Evolutionary conservation across 2,329 filamentous ascomycete genomes (phyloP).

Genomic region (Ceratocystis ficicola): DNA sequence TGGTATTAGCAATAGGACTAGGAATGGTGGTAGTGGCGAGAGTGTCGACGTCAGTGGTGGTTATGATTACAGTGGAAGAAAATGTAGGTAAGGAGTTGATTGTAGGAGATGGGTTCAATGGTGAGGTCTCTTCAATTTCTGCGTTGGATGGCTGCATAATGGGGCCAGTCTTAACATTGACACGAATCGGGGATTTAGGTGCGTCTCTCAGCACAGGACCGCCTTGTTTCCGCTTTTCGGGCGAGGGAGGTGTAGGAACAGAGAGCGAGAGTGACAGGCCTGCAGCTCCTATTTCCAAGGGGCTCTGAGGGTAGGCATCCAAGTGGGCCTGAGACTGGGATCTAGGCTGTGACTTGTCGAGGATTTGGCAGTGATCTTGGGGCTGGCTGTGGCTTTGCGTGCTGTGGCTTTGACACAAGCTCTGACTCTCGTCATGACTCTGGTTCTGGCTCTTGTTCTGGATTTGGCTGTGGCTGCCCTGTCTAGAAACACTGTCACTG

Average conservation of each 20-base stretch:
- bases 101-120: conserved; percentile 15
- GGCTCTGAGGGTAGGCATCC: conserved; percentile 2
- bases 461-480: not conserved
- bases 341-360: not conserved
- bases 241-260: not conserved
- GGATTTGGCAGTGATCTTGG: not conserved
- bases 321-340: conserved; percentile 8
- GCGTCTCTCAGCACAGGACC: conserved; percentile 39
- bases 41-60: not conserved
- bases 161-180: conserved; percentile 26
- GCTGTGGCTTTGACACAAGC: not conserved
- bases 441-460: not conserved
- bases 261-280: conserved; percentile 1
- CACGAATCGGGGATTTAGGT: conserved; percentile 44
- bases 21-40: not conserved
- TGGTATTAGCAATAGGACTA: too few species aligned
- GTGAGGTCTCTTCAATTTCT: conserved; percentile 20
- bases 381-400: not conserved
- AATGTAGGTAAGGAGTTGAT: not conserved
- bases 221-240: conserved; percentile 24
- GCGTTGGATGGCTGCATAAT: conserved; percentile 20
- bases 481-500: not conserved
- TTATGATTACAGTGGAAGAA: conserved; percentile 10
- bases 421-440: not conserved
- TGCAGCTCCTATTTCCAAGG: not conserved